Evolutionary conservation across 2,329 filamentous ascomycete genomes (phyloP).

Genomic region (Venturia oleaginea): DNA sequence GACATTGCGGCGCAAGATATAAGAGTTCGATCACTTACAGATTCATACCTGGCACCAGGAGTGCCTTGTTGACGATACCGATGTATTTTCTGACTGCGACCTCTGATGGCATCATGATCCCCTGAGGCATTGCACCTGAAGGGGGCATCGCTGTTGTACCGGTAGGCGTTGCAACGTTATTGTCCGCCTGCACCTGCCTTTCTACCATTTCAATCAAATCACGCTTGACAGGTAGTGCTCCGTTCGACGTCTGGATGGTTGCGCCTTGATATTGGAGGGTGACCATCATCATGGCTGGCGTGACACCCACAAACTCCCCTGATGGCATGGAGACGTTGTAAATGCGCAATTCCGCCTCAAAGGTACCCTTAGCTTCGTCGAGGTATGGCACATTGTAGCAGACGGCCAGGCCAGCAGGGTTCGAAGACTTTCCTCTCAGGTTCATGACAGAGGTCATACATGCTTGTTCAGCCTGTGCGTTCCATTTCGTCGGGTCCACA

Average conservation of each 20-base stretch:
- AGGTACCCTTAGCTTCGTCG: conserved; percentile 57
- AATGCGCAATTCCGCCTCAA: conserved; percentile 67
- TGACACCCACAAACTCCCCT: conserved; percentile 35
- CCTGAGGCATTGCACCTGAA: conserved; percentile 19
- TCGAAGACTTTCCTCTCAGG: conserved; percentile 50
- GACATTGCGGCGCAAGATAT: background rate
- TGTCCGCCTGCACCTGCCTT: conserved; percentile 16
- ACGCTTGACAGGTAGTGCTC: conserved; percentile 23
- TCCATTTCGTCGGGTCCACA: conserved; percentile 21
- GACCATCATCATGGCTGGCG: conserved; percentile 31
- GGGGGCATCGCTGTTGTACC: conserved; percentile 9
- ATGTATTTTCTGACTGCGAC: conserved; percentile 60
- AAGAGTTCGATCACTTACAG: conserved; percentile 43
- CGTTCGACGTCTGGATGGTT: conserved; percentile 32
- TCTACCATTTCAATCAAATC: conserved; percentile 18
- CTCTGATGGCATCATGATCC: conserved; percentile 23
- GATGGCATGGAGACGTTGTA: conserved; percentile 57
- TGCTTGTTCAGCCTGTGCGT: conserved; percentile 36
- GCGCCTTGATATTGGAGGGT: conserved; percentile 34
- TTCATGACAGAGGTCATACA: conserved; percentile 49
- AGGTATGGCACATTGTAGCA: conserved; percentile 75
- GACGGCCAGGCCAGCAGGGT: conserved; percentile 66
- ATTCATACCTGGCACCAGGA: conserved; percentile 47
- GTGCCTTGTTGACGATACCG: conserved; percentile 53
- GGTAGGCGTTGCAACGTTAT: conserved; percentile 4